Conservation (phyloP, 345 rosid genomes). For the Gossypium rotundifolium region DNA sequence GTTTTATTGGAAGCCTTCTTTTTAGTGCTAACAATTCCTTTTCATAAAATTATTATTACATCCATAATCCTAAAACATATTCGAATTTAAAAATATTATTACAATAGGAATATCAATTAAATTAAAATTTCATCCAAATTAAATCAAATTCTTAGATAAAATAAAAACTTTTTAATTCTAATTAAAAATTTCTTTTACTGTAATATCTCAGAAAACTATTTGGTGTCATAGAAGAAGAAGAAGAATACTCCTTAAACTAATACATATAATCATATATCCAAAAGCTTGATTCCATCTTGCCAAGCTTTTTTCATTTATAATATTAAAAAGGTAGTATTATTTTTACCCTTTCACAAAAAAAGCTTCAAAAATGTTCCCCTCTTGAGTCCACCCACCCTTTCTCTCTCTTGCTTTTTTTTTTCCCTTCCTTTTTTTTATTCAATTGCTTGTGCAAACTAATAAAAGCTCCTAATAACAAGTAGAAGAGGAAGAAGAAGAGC, state of each 20-base stretch:
- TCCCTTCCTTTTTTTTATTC: constrained; percentile 13
- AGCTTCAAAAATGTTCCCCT: constrained; percentile 11
- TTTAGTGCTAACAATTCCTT: background rate
- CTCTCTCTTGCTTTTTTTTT: background rate
- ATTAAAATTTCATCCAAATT: too few species aligned
- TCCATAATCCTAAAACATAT: background rate
- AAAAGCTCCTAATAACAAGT: background rate
- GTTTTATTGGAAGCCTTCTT: background rate
- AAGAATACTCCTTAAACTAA: background rate
- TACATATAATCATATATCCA: constrained; percentile 4
- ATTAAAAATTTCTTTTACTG: too few species aligned
- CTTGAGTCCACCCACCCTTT: background rate
- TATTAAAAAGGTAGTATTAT: background rate
- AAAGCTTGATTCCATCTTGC: constrained; percentile 6
- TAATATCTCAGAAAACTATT: background rate
- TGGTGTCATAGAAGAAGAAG: background rate
- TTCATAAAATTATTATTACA: background rate
- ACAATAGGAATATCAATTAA: too few species aligned
- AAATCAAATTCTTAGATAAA: too few species aligned
- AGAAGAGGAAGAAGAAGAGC: background rate
- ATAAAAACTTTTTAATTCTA: too few species aligned
- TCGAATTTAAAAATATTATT: too few species aligned
- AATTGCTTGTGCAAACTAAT: constrained; percentile 22
- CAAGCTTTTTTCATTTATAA: background rate
- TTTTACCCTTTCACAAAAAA: constrained; percentile 4